These are phyloP conservation scores for Candida qinlingensis DNA, from an alignment of 805 yeast genomes.

Conservation along the genomic window DNA sequence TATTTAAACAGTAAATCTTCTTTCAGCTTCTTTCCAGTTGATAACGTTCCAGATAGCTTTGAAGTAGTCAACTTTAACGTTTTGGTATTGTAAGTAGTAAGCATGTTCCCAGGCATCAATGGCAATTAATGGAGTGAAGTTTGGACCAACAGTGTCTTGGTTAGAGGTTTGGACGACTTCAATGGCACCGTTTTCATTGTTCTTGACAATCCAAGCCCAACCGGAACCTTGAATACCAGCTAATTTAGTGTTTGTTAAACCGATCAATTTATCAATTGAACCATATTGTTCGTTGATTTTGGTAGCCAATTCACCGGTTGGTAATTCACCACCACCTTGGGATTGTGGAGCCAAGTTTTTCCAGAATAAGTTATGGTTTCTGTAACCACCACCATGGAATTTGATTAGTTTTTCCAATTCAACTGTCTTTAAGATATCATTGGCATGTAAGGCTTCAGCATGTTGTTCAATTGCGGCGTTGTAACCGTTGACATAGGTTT, in stretches of 20 bases:
- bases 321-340: conserved; percentile 69
- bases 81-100: conserved; percentile 88
- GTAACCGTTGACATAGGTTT: conserved; percentile 83
- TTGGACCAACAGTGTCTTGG: conserved; percentile 78
- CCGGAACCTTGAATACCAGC: conserved; percentile 95
- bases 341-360: conserved; percentile 74
- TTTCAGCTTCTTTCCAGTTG: conserved; percentile 89
- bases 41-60: conserved; percentile 91
- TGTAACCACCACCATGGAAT: conserved; percentile 90
- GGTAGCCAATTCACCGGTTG: conserved; percentile 51
- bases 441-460: conserved; percentile 53
- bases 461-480: conserved; percentile 74
- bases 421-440: conserved; percentile 55
- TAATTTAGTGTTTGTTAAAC: conserved; percentile 58
- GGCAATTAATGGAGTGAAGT: conserved; percentile 70
- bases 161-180: conserved; percentile 79
- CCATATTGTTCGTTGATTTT: conserved; percentile 66
- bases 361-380: conserved; percentile 86
- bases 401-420: conserved; percentile 70
- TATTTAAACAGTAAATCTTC: conserved; percentile 42
- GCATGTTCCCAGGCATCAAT: conserved; percentile 98
- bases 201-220: conserved; percentile 89
- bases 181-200: conserved; percentile 65
- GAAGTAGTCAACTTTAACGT: conserved; percentile 88
- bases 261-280: conserved; percentile 60